These are phyloP conservation scores for Torrubiella hemipterigena DNA, from an alignment of 2,329 filamentous ascomycete species.

Conservation along the genomic window DNA sequence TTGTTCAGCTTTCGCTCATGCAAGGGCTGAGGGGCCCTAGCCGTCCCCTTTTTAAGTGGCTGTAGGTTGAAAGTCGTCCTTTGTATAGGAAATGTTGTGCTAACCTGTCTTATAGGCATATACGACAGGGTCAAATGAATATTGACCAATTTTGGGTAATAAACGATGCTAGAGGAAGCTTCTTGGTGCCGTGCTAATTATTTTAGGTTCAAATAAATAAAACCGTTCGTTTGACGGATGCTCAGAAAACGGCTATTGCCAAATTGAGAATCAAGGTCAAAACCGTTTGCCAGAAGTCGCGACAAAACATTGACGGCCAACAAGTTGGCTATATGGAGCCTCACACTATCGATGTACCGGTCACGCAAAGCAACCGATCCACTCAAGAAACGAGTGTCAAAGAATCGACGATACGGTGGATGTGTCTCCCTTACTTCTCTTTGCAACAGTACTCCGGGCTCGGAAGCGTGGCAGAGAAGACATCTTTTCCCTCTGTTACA, in stretches of 20 bases:
- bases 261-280: conserved; percentile 25
- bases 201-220: no score
- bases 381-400: conserved; percentile 5
- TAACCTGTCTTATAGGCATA: conserved; percentile 16
- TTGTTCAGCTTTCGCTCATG: conserved; percentile 20
- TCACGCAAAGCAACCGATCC: conserved; percentile 11
- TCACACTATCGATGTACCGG: conserved; percentile 23
- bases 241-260: no score
- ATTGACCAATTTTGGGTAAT: conserved; percentile 29
- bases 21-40: conserved; percentile 18
- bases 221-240: no score
- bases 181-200: no score
- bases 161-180: background rate
- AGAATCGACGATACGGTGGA: conserved; percentile 20
- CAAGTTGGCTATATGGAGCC: conserved; percentile 31
- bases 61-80: conserved; percentile 15
- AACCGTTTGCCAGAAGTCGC: conserved; percentile 21
- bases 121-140: conserved; percentile 26
- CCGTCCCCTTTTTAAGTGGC: conserved; percentile 28
- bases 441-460: conserved; percentile 30
- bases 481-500: conserved; percentile 28
- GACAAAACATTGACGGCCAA: conserved; percentile 22
- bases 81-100: background rate
- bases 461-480: conserved; percentile 15
- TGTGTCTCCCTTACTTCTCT: conserved; percentile 35